These are phyloP conservation scores for Punctularia strigosozonata DNA, from an alignment of 768 basidiomycete genomes.

Conservation along the genomic window DNA sequence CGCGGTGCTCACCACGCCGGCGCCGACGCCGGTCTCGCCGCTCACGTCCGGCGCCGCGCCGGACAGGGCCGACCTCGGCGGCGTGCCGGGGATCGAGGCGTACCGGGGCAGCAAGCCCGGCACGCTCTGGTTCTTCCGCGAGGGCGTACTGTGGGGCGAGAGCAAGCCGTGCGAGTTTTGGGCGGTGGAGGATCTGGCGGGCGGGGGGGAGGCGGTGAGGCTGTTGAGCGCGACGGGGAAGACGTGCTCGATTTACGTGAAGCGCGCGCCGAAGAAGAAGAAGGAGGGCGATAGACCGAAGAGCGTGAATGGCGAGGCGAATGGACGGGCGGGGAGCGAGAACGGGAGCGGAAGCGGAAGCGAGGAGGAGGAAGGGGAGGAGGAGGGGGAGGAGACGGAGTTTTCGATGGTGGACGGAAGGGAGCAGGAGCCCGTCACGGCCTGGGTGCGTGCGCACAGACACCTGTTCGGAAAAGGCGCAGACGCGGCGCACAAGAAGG, in stretches of 20 bases:
- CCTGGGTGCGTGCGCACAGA: slow-evolving; percentile 52
- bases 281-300: not conserved
- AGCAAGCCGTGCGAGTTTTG: slow-evolving; percentile 73
- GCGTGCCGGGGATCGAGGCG: slow-evolving; percentile 55
- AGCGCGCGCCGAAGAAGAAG: slow-evolving; percentile 18
- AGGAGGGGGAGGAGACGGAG: slow-evolving; percentile 44
- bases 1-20: slow-evolving; percentile 20
- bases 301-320: slow-evolving; percentile 12
- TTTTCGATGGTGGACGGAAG: slow-evolving; percentile 63
- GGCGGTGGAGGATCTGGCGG: slow-evolving; percentile 42
- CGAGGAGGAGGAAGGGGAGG: slow-evolving; percentile 28
- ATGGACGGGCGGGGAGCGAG: too few relatives aligned
- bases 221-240: slow-evolving; percentile 54
- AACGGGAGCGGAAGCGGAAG: slow-evolving; percentile 23
- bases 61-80: slow-evolving; percentile 9
- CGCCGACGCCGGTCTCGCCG: slow-evolving; percentile 1
- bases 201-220: slow-evolving; percentile 21
- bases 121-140: slow-evolving; percentile 58
- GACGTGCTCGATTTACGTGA: slow-evolving; percentile 51
- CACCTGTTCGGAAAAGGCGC: slow-evolving; percentile 37
- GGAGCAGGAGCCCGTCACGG: slow-evolving; percentile 52
- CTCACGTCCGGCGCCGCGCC: slow-evolving; percentile 2
- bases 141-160: slow-evolving; percentile 65
- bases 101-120: slow-evolving; percentile 64
- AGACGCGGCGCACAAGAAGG: slow-evolving; percentile 12